Percentiles rank a stretch among this genome's conserved stretches.
Evolutionary conservation across 768 basidiomycete genomes (phyloP).

Genomic region (Boletus bicolor): DNA sequence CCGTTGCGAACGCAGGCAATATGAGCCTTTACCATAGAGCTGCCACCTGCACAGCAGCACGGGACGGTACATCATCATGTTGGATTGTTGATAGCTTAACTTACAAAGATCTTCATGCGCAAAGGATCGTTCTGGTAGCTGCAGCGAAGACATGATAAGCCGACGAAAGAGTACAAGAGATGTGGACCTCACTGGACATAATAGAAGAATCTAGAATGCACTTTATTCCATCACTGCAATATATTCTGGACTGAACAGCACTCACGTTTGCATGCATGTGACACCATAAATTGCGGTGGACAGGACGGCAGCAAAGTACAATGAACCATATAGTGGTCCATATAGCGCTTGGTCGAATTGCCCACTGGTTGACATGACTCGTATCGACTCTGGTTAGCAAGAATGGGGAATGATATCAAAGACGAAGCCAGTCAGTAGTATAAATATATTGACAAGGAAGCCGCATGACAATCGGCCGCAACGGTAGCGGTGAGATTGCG

Average conservation of each 20-base stretch:
- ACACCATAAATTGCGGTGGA: slow-evolving; percentile 5
- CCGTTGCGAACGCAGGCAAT: fast-evolving
- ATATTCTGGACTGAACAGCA: neutral
- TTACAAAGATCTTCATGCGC: slow-evolving; percentile 7
- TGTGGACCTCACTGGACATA: slow-evolving; percentile 1
- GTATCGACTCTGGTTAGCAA: neutral
- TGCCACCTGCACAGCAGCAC: slow-evolving; percentile 3
- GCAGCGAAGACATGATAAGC: neutral
- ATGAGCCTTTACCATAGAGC: slow-evolving; percentile 4
- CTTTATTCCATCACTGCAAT: neutral
- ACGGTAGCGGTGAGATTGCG: too few relatives aligned
- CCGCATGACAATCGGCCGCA: too few relatives aligned
- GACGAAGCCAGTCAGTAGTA: neutral
- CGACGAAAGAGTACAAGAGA: neutral
- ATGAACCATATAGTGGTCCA: neutral
- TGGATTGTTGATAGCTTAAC: neutral
- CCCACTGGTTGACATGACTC: neutral
- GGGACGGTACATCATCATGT: neutral
- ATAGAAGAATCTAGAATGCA: slow-evolving; percentile 9
- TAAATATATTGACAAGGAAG: neutral
- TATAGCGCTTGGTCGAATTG: neutral
- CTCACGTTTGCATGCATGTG: slow-evolving; percentile 14
- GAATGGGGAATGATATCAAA: neutral
- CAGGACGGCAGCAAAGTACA: slow-evolving; percentile 1
- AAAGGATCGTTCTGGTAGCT: slow-evolving; percentile 10